Evolutionary conservation across 345 rosid genomes (phyloP).

Genomic region (Lepidium aucheri): DNA sequence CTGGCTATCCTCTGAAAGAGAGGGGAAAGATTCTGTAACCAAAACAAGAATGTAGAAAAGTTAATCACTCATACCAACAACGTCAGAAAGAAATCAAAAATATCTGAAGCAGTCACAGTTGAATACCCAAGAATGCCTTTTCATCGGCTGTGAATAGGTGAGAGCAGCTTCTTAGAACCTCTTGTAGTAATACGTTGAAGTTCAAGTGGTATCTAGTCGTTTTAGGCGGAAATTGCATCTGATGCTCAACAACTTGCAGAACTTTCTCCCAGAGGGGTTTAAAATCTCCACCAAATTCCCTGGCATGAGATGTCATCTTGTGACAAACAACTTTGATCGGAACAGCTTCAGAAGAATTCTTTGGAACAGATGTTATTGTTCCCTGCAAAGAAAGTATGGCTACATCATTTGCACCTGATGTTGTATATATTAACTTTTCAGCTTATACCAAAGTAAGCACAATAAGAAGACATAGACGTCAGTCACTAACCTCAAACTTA

Average conservation of each 20-base stretch:
- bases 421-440: not conserved
- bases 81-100: not conserved
- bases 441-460: not conserved
- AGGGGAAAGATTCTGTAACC: constrained; percentile 57
- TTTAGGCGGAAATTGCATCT: constrained; percentile 37
- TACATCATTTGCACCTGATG: not conserved
- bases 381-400: constrained; percentile 45
- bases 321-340: constrained; percentile 49
- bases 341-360: constrained; percentile 46
- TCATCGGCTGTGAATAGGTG: constrained; percentile 66
- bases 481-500: constrained; percentile 55
- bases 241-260: constrained; percentile 46
- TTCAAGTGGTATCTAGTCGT: constrained; percentile 59
- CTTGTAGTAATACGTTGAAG: constrained; percentile 55
- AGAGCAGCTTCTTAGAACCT: constrained; percentile 49
- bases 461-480: not conserved
- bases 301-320: constrained; percentile 22
- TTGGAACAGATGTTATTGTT: constrained; percentile 46
- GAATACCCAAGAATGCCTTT: constrained; percentile 54
- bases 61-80: not conserved
- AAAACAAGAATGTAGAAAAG: not conserved
- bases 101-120: not conserved
- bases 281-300: constrained; percentile 27
- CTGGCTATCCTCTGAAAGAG: constrained; percentile 65
- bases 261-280: constrained; percentile 49